These are phyloP conservation scores for Candida ascalaphidarum DNA, from an alignment of 805 yeast species.

Conservation along the genomic window DNA sequence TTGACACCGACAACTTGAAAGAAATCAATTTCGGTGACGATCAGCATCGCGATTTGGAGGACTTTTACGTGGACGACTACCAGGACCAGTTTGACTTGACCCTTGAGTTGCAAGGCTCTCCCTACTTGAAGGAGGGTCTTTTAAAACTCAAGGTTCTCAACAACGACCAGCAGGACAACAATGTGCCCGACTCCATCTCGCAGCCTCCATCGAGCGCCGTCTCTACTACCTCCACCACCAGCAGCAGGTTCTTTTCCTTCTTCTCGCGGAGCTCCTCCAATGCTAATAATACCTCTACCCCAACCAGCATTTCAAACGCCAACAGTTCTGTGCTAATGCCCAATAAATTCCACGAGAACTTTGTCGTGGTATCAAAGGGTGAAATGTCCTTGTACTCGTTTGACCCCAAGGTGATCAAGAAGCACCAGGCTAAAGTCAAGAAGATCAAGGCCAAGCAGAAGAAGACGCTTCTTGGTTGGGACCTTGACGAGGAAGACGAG, in stretches of 20 bases:
- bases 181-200: slow-evolving; percentile 3
- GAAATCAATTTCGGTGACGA: slow-evolving; percentile 6
- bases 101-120: slow-evolving; percentile 62
- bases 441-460: slow-evolving; percentile 11
- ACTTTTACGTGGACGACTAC: slow-evolving; percentile 30
- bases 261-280: slow-evolving; percentile 8
- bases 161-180: slow-evolving; percentile 30
- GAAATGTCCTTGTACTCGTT: slow-evolving; percentile 53
- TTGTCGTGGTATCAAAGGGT: slow-evolving; percentile 64
- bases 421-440: slow-evolving; percentile 24
- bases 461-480: slow-evolving; percentile 6
- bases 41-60: slow-evolving; percentile 13
- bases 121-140: slow-evolving; percentile 72
- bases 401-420: slow-evolving; percentile 34
- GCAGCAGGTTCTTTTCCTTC: slow-evolving; percentile 5
- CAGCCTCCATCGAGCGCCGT: slow-evolving; percentile 9
- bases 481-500: slow-evolving; percentile 16
- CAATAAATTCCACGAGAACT: slow-evolving; percentile 34
- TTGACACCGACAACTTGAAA: slow-evolving; percentile 18
- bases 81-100: slow-evolving; percentile 48
- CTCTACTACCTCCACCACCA: slow-evolving; percentile 3
- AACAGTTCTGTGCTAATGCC: slow-evolving; percentile 8
- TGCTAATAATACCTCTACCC: slow-evolving; percentile 3
- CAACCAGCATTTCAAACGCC: background rate
- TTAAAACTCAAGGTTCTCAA: slow-evolving; percentile 33